phyloP scores from a whole-genome alignment of 2,329 filamentous ascomycete species.

The Sporothrix sp. region DNA sequence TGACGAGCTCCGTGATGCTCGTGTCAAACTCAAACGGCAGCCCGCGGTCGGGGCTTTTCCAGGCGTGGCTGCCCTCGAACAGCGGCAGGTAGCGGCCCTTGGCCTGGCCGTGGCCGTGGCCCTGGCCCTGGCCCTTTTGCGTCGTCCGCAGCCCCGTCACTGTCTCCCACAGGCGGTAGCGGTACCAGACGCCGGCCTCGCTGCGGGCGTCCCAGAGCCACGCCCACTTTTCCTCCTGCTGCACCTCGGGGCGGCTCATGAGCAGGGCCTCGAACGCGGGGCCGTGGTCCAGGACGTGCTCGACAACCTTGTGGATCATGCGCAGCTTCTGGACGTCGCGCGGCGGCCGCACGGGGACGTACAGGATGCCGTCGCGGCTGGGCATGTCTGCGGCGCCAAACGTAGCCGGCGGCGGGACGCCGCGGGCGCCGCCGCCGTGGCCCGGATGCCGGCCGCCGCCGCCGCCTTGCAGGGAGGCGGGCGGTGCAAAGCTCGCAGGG shows the following conservation, averaged over 20 bases:
- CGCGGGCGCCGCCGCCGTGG: background rate
- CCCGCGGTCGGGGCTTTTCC: constrained; percentile 63
- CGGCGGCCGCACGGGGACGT: constrained; percentile 67
- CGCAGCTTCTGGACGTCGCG: constrained; percentile 68
- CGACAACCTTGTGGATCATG: constrained; percentile 80
- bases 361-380: constrained; percentile 41
- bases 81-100: constrained; percentile 43
- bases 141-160: constrained; percentile 53
- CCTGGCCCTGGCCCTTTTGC: constrained; percentile 28
- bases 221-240: constrained; percentile 80
- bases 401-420: constrained; percentile 57
- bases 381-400: constrained; percentile 42
- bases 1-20: constrained; percentile 66
- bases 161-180: constrained; percentile 83
- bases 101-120: background rate
- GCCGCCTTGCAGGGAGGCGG: constrained; percentile 50
- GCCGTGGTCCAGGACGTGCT: constrained; percentile 68
- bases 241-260: constrained; percentile 77
- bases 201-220: constrained; percentile 87
- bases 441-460: constrained; percentile 16
- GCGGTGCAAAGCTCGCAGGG: constrained; percentile 64
- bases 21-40: constrained; percentile 77
- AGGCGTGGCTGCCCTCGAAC: constrained; percentile 68
- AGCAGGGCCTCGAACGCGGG: constrained; percentile 84
- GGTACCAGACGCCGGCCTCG: constrained; percentile 76